Evolutionary conservation across 352 stramenopile species (phyloP), one percentile per base, ranked within the genome.

Genomic region (Globisporangium canariense): DNA sequence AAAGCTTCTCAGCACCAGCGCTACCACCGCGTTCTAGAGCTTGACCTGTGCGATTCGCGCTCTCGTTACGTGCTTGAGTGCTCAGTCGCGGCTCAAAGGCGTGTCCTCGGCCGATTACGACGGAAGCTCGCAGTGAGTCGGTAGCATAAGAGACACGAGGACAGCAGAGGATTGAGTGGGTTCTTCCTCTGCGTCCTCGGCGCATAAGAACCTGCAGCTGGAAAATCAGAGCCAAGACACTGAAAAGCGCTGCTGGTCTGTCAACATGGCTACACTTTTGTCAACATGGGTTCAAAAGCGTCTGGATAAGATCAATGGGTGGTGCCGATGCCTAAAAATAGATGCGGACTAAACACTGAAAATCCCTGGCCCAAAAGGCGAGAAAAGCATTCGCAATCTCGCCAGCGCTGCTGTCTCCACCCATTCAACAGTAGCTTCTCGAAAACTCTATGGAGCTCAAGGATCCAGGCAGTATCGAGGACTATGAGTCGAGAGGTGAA

Each of bases 101-200:
- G 14, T 9, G 4, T 55, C 49, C 20, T 38, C 30, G 13, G 28
- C 14, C 30, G 5, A 18, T 14, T 55, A 10, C 16, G 34, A 18
- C 4, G 14, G 50, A 49, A 57, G 14, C 3, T 57, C 50, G 20
- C 50, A 38, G 28, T 1, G 50, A 34, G 14, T 57, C 8, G 50
- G 16, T 41, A 57, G 38, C 28, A 57, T 41, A 57, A 57, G 50
- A 57, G 14, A 25, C 50, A 18, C 28, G 28, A 57, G 50, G 50
- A 57, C 7, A 54, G 47, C 25, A 18, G 43, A 49, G 43, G 40
- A 7, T 18, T n/a, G 40, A 46, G 13, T 49, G 43, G 14, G 28
- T 28, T 13, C 28, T 38, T 16, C 13, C 16, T n/a, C 14, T 49
- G 4, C 50, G 50, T 57, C 50, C 50, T 57, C 50, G 28, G n/a